Evolutionary conservation across 257 asterid species (phyloP).

Genomic region (Jasminum sambac): DNA sequence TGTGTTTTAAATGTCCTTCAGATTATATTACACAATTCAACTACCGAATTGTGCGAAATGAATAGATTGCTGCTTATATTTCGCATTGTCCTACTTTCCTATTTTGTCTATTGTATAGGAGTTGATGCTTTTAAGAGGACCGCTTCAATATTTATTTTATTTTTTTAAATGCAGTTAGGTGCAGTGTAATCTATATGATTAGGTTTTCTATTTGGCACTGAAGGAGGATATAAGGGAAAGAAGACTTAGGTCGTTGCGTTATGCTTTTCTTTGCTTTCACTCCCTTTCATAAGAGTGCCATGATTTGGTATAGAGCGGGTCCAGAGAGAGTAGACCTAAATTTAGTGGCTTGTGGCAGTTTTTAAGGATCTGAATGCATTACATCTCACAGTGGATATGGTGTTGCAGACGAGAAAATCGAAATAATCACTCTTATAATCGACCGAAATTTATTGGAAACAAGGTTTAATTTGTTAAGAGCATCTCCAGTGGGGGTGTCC

Average conservation of each 20-base stretch:
- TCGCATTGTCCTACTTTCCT: neutral
- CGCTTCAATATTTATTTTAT: neutral
- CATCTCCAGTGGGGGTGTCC: no score
- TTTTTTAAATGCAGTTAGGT: neutral
- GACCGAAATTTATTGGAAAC: neutral
- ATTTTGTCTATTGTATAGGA: neutral
- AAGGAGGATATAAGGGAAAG: neutral
- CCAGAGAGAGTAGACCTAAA: neutral
- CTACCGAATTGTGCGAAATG: slow-evolving; percentile 1
- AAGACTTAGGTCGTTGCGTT: neutral
- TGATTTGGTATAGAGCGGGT: neutral
- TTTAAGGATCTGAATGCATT: neutral
- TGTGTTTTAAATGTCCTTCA: slow-evolving; percentile 12
- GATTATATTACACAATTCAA: slow-evolving; percentile 8
- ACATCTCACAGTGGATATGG: neutral
- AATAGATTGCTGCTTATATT: slow-evolving; percentile 4
- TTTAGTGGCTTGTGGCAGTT: neutral
- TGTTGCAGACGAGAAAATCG: neutral
- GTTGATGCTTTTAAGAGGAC: neutral
- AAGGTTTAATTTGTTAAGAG: neutral
- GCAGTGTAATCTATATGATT: neutral
- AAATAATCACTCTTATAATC: neutral
- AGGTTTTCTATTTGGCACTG: neutral
- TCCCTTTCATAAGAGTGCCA: neutral
- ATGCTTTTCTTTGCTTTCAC: neutral